A percentile compares a stretch with the other conserved stretches of the same genome.
These are phyloP conservation scores for Ogataea paraovalis DNA, from an alignment of 805 yeast genomes.

Conservation along the genomic window DNA sequence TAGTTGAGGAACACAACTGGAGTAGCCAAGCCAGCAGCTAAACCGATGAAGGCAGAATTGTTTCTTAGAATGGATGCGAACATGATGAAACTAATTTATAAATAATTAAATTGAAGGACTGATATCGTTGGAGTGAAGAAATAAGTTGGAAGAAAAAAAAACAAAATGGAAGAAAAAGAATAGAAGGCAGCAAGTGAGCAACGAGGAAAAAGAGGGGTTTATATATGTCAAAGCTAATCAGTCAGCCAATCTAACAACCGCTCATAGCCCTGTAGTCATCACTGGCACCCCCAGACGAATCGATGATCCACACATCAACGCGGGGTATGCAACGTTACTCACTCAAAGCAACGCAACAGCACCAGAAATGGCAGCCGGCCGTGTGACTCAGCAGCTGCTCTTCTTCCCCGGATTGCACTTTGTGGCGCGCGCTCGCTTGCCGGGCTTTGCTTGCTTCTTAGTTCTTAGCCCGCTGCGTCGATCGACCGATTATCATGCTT, in stretches of 20 bases:
- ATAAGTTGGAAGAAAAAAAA: background rate
- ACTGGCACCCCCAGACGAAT: too few relatives aligned
- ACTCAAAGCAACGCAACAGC: too few relatives aligned
- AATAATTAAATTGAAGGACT: too few relatives aligned
- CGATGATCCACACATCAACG: background rate
- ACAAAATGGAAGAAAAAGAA: background rate
- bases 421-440: too few relatives aligned
- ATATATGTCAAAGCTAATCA: background rate
- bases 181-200: background rate
- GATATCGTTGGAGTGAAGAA: too few relatives aligned
- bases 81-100: background rate
- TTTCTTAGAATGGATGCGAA: constrained; percentile 1
- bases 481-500: too few relatives aligned
- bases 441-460: too few relatives aligned
- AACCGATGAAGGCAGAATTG: constrained; percentile 8
- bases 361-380: background rate
- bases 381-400: background rate
- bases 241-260: too few relatives aligned
- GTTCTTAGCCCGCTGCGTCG: too few relatives aligned
- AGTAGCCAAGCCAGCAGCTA: constrained; percentile 18
- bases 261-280: too few relatives aligned
- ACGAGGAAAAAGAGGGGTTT: background rate
- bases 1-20: constrained; percentile 12
- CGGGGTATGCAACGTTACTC: background rate
- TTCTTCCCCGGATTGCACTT: background rate